Percentiles rank a stretch among this genome's conserved stretches.
phyloP scores from a whole-genome alignment of 768 basidiomycete species.

The Russula compacta region DNA sequence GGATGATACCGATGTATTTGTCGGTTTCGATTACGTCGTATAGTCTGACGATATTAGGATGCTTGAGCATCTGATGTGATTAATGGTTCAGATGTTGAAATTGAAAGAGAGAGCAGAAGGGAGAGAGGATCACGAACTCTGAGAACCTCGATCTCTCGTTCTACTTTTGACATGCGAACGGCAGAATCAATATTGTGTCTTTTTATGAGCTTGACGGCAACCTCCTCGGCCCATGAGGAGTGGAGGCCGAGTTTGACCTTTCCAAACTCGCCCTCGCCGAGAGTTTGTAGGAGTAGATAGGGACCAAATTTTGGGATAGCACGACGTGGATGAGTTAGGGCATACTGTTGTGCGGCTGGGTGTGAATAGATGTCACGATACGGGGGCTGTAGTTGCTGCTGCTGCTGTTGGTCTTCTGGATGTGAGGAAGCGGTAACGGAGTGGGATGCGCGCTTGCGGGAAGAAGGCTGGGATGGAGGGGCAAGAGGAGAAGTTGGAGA shows the following conservation, averaged over 20 bases:
- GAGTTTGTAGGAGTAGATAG: constrained; percentile 88
- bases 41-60: constrained; percentile 95
- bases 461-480: constrained; percentile 27
- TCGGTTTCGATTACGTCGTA: constrained; percentile 99
- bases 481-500: constrained; percentile 38
- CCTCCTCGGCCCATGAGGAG: constrained; percentile 88
- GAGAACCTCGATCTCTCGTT: constrained; percentile 95
- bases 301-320: constrained; percentile 91
- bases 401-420: constrained; percentile 30
- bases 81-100: constrained; percentile 19
- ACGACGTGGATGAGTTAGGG: constrained; percentile 73
- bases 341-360: constrained; percentile 77
- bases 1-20: constrained; percentile 98
- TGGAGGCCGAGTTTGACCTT: constrained; percentile 99
- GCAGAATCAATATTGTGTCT: constrained; percentile 83
- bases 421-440: constrained; percentile 48
- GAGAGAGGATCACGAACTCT: constrained; percentile 48
- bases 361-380: constrained; percentile 75
- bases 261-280: constrained; percentile 97
- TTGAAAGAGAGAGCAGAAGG: constrained; percentile 5
- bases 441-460: constrained; percentile 64
- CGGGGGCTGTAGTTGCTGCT: constrained; percentile 25
- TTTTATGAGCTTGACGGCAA: constrained; percentile 96
- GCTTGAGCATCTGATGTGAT: constrained; percentile 65
- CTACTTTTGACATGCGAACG: constrained; percentile 88